Evolutionary conservation across 169 alveolate genomes (phyloP).

Genomic region (Cryptosporidium ryanae): DNA sequence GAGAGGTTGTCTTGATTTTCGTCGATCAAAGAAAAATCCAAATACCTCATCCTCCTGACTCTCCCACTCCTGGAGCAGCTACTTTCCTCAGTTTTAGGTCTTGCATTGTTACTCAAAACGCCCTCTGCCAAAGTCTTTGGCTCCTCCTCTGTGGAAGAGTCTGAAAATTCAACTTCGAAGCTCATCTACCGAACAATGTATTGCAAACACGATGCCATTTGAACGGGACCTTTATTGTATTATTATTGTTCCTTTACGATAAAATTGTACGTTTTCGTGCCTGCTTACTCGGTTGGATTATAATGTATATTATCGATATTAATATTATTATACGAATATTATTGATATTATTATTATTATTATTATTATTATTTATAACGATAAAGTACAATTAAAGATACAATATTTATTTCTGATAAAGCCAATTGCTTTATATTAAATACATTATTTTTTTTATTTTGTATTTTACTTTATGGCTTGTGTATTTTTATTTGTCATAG

Average conservation of each 20-base stretch:
- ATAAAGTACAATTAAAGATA: too few relatives aligned
- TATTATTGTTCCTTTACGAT: too few relatives aligned
- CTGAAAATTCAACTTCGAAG: constrained; percentile 74
- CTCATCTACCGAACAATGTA: constrained; percentile 18
- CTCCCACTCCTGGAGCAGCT: constrained; percentile 72
- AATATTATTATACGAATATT: too few relatives aligned
- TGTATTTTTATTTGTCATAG: constrained; percentile 36
- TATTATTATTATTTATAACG: too few relatives aligned
- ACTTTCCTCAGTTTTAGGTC: not conserved
- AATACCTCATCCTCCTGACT: constrained; percentile 51
- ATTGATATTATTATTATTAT: too few relatives aligned
- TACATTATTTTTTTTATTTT: not conserved
- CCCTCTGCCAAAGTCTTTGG: not conserved
- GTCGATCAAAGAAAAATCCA: constrained; percentile 47
- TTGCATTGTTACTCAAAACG: not conserved
- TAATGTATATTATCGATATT: too few relatives aligned
- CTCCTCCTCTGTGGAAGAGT: constrained; percentile 58
- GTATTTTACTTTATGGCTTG: constrained; percentile 38
- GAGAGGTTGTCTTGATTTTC: constrained; percentile 33
- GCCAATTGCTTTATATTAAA: too few relatives aligned
- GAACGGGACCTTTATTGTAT: too few relatives aligned
- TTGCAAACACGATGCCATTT: constrained; percentile 2
- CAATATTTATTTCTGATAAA: too few relatives aligned
- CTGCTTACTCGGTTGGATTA: too few relatives aligned
- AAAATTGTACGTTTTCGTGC: too few relatives aligned